Conservation (phyloP, 805 yeast species). For the Blastobotrys chiropterorum region DNA sequence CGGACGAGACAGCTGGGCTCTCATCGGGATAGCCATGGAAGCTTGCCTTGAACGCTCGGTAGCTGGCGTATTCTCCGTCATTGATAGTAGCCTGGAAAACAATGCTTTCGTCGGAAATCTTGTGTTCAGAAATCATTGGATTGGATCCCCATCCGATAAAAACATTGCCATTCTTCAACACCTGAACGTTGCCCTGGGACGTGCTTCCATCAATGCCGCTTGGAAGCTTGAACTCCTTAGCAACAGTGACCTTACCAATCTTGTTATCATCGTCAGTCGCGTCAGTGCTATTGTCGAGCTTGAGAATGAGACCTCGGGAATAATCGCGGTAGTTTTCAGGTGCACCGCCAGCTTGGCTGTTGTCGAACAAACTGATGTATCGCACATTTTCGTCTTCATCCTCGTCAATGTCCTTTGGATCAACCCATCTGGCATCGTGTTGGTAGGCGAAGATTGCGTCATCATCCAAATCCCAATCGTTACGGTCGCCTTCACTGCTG, state of each 20-base stretch:
- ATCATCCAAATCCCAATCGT: neutral
- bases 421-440: conserved; percentile 7
- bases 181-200: conserved; percentile 6
- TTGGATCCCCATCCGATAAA: conserved; percentile 8
- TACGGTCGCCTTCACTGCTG: neutral
- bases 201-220: neutral
- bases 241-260: conserved; percentile 2
- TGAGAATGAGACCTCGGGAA: conserved; percentile 1
- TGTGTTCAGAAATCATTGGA: conserved; percentile 2
- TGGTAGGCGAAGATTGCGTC: conserved; percentile 9
- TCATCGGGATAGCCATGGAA: conserved; percentile 4
- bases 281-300: neutral
- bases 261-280: neutral
- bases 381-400: neutral
- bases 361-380: conserved; percentile 2
- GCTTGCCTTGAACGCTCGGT: conserved; percentile 5
- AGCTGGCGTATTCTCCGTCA: conserved; percentile 1
- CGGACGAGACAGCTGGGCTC: conserved; percentile 1
- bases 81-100: conserved; percentile 5
- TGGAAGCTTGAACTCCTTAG: conserved; percentile 4
- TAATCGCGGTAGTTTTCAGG: neutral
- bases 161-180: conserved; percentile 5
- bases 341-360: neutral
- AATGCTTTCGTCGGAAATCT: conserved; percentile 1
- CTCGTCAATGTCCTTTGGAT: conserved; percentile 1